phyloP scores from a whole-genome alignment of 2,329 filamentous ascomycete genomes.

The Lachnellula occidentalis region DNA sequence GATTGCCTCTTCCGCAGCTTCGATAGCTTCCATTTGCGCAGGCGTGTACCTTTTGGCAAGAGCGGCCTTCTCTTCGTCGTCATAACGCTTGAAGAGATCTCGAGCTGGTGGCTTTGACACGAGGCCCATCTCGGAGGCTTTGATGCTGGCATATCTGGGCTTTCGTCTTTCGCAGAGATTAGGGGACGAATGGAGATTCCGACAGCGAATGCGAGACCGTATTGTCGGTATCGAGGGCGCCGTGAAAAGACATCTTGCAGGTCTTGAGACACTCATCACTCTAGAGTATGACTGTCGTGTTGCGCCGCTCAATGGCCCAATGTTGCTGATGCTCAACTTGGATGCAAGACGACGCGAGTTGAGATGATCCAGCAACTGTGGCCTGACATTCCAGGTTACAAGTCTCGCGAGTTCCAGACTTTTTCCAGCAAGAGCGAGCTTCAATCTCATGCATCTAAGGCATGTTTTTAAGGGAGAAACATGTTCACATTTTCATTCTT shows the following conservation, averaged over 20 bases:
- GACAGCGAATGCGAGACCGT: conserved; percentile 38
- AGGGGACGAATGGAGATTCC: conserved; percentile 43
- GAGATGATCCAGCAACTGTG: too few species aligned
- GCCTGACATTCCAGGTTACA: too few species aligned
- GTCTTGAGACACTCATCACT: conserved; percentile 43
- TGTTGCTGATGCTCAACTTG: conserved; percentile 6
- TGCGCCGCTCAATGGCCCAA: conserved; percentile 22
- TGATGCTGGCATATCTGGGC: conserved; percentile 36
- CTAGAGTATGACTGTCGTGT: conserved; percentile 12
- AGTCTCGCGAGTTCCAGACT: too few species aligned
- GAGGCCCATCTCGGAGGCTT: conserved; percentile 31
- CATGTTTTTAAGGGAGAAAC: too few species aligned
- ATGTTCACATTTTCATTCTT: too few species aligned
- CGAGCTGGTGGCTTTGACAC: conserved; percentile 28
- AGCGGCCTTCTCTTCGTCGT: conserved; percentile 55
- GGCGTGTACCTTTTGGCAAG: conserved; percentile 68
- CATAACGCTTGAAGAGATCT: conserved; percentile 58
- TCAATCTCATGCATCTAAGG: too few species aligned
- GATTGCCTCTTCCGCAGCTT: conserved; percentile 74
- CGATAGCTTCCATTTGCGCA: conserved; percentile 74
- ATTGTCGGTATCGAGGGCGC: conserved; percentile 38
- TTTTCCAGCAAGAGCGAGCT: too few species aligned
- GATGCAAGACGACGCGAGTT: neutral
- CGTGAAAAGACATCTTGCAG: conserved; percentile 46
- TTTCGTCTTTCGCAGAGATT: conserved; percentile 33